Percentiles rank a stretch among this genome's conserved stretches.
Evolutionary conservation across 495 filamentous ascomycete species (phyloP).

Genomic region (Hypoxylon perforatum): DNA sequence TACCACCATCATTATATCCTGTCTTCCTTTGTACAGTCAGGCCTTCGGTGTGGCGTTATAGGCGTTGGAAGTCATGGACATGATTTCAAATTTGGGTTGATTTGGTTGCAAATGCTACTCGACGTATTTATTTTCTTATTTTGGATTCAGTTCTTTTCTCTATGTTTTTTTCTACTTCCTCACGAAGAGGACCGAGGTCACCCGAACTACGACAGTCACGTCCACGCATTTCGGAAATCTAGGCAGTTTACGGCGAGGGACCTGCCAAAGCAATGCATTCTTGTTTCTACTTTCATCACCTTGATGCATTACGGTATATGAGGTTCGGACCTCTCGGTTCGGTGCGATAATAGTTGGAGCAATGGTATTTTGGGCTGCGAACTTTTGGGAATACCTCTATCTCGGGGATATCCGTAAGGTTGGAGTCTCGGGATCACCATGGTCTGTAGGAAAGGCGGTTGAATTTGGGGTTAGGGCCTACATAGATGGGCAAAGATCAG

Average conservation of each 20-base stretch:
- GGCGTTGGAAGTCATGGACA: constrained; percentile 14
- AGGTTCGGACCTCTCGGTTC: constrained; percentile 31
- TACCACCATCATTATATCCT: neutral
- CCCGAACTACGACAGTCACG: constrained; percentile 33
- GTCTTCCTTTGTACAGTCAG: constrained; percentile 23
- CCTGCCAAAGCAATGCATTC: constrained; percentile 25
- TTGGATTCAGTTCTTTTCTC: constrained; percentile 1
- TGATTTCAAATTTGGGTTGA: constrained; percentile 7
- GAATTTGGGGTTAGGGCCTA: constrained; percentile 36
- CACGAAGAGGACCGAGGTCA: constrained; percentile 25
- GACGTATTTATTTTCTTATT: constrained; percentile 8
- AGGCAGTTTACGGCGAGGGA: constrained; percentile 34
- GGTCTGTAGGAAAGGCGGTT: constrained; percentile 28
- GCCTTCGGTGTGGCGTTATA: constrained; percentile 21
- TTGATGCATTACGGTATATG: constrained; percentile 42
- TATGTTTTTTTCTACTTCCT: constrained; percentile 27
- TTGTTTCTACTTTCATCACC: constrained; percentile 22
- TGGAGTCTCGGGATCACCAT: constrained; percentile 20
- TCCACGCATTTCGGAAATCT: constrained; percentile 45
- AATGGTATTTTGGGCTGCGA: constrained; percentile 22
- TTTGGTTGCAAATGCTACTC: constrained; percentile 14
- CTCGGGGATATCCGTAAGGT: constrained; percentile 5
- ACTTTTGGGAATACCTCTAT: constrained; percentile 21
- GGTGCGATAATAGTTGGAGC: constrained; percentile 27
- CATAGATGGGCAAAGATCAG: constrained; percentile 37